Conservation (phyloP, 1,284 basidiomycete genomes). For the Papiliotrema laurentii region DNA sequence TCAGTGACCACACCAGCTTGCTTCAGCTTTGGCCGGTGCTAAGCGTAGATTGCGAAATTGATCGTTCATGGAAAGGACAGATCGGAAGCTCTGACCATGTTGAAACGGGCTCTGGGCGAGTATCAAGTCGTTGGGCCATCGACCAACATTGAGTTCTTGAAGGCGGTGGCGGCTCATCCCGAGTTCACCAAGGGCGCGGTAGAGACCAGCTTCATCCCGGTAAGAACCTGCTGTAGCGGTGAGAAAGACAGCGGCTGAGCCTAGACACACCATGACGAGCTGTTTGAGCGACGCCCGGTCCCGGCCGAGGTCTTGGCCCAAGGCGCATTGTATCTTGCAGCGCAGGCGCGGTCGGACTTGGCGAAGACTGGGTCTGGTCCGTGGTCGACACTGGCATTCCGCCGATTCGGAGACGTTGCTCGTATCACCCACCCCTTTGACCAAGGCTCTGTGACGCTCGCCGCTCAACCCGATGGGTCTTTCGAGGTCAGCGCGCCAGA, state of each 20-base stretch:
- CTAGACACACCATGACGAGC: constrained; percentile 70
- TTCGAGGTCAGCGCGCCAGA: constrained; percentile 22
- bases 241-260: not conserved
- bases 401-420: constrained; percentile 60
- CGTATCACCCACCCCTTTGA: constrained; percentile 26
- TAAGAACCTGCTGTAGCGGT: constrained; percentile 39
- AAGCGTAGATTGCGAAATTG: constrained; percentile 52
- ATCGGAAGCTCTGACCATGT: constrained; percentile 74
- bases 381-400: constrained; percentile 65
- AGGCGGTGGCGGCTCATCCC: constrained; percentile 67
- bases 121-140: constrained; percentile 87
- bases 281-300: constrained; percentile 65
- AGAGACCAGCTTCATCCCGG: constrained; percentile 88
- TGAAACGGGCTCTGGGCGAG: constrained; percentile 74
- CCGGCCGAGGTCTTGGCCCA: constrained; percentile 65
- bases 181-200: constrained; percentile 77
- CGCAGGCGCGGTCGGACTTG: constrained; percentile 55
- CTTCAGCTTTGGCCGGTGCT: not conserved
- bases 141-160: constrained; percentile 87
- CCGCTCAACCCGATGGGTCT: constrained; percentile 7
- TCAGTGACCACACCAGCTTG: constrained; percentile 52
- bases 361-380: constrained; percentile 24
- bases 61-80: constrained; percentile 83
- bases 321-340: constrained; percentile 67
- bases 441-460: constrained; percentile 22